A percentile compares a stretch with the other conserved stretches of the same genome.
Conservation (phyloP, 2,329 filamentous ascomycete genomes). For the Trichoderma semiorbis region DNA sequence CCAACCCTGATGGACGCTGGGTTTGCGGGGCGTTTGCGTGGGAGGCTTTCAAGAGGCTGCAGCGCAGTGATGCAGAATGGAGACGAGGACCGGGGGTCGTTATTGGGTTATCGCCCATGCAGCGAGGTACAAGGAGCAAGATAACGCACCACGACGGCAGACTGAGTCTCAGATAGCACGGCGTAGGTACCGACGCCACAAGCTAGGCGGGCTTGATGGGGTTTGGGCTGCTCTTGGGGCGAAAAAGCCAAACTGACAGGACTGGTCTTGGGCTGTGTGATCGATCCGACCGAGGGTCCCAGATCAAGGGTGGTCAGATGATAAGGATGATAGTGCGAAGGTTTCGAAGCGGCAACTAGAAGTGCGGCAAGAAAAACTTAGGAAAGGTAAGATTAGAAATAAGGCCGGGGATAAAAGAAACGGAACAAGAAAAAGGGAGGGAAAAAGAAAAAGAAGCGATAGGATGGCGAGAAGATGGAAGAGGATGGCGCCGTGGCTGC, state of each 20-base stretch:
- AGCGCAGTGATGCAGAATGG: slow-evolving; percentile 19
- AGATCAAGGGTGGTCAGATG: slow-evolving; percentile 16
- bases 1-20: slow-evolving; percentile 13
- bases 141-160: slow-evolving; percentile 5
- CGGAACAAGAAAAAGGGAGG: neutral
- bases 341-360: neutral
- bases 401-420: neutral
- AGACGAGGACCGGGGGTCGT: slow-evolving; percentile 6
- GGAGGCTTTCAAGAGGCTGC: slow-evolving; percentile 19
- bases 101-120: neutral
- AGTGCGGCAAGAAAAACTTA: neutral
- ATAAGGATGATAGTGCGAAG: slow-evolving; percentile 11
- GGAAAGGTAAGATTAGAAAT: neutral
- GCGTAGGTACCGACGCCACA: slow-evolving; percentile 16
- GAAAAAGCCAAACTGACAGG: slow-evolving; percentile 11
- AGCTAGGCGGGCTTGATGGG: slow-evolving; percentile 2
- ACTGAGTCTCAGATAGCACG: neutral
- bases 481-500: slow-evolving; percentile 4
- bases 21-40: slow-evolving; percentile 19
- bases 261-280: neutral
- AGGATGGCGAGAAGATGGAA: neutral
- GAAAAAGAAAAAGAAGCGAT: neutral
- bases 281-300: slow-evolving; percentile 10
- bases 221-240: slow-evolving; percentile 1
- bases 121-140: slow-evolving; percentile 7